Evolutionary conservation across 306 rosid genomes (phyloP).

Genomic region (Biancaea sappan): DNA sequence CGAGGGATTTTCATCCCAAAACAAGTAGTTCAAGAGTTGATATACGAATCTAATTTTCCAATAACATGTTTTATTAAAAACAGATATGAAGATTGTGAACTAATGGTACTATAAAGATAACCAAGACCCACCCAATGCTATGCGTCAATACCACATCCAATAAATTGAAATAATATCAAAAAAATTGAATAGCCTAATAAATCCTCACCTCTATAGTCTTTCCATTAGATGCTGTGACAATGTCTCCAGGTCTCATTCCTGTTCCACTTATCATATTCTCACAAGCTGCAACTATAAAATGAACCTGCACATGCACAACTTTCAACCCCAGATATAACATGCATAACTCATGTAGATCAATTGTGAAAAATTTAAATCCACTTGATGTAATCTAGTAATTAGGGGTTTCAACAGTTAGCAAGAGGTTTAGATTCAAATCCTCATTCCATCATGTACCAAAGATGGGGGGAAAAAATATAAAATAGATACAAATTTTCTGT

Average conservation of each 20-base stretch:
- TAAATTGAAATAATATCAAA: background rate
- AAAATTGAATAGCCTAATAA: background rate
- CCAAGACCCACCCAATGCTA: background rate
- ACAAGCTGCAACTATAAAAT: slow-evolving; percentile 96
- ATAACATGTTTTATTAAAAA: background rate
- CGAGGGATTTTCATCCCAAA: background rate
- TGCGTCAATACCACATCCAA: slow-evolving; percentile 8
- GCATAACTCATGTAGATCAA: slow-evolving; percentile 11
- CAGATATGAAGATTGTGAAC: background rate
- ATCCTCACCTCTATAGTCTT: slow-evolving; percentile 89
- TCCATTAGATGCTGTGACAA: slow-evolving; percentile 98
- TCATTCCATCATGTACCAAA: too few relatives aligned
- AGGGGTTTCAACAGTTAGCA: too few relatives aligned
- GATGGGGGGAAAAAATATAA: too few relatives aligned
- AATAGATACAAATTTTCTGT: too few relatives aligned
- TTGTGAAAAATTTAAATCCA: slow-evolving; percentile 9
- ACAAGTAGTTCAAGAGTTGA: background rate
- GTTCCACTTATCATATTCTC: slow-evolving; percentile 99
- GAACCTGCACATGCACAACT: slow-evolving; percentile 61
- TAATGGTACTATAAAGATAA: slow-evolving; percentile 8
- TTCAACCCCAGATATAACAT: slow-evolving; percentile 6
- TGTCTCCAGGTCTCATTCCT: slow-evolving; percentile 98
- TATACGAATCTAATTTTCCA: background rate
- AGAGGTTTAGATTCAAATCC: too few relatives aligned
- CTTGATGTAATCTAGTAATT: too few relatives aligned